Percentiles rank a stretch among this genome's conserved stretches.
phyloP scores from a whole-genome alignment of 306 rosid genomes.

The Citrullus colocynthis region DNA sequence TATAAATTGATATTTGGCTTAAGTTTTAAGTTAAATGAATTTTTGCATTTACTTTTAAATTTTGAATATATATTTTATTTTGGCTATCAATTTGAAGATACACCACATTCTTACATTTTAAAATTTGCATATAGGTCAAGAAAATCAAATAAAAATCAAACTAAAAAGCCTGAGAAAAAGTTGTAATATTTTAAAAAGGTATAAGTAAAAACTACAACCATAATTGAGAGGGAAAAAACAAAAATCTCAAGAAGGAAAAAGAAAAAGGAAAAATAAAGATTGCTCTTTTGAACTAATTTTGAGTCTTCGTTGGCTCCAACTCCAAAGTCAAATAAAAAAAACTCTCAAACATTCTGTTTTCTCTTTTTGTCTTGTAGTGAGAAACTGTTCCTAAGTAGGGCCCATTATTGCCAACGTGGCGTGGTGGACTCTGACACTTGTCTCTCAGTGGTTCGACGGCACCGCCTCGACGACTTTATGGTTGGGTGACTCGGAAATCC shows the following conservation, averaged over 20 bases:
- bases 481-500: neutral
- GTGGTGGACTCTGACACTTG: slow-evolving; percentile 4
- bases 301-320: neutral
- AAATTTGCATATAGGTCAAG: too few relatives aligned
- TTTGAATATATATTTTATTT: too few relatives aligned
- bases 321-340: neutral
- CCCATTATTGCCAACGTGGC: slow-evolving; percentile 18
- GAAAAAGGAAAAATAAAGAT: neutral
- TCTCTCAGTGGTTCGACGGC: slow-evolving; percentile 24
- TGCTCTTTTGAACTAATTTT: neutral
- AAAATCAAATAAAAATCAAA: too few relatives aligned
- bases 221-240: neutral
- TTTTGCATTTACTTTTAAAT: too few relatives aligned
- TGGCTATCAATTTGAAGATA: too few relatives aligned
- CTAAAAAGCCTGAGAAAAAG: neutral
- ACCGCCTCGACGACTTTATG: slow-evolving; percentile 19
- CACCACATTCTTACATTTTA: too few relatives aligned
- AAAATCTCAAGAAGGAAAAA: neutral
- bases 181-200: too few relatives aligned
- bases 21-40: too few relatives aligned
- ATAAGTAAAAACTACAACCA: too few relatives aligned
- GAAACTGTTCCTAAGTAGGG: slow-evolving; percentile 5
- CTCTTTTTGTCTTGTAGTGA: neutral
- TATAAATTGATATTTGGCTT: too few relatives aligned
- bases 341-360: neutral